Base-by-base conservation (phyloP, 2,329 filamentous ascomycete genomes). In the Pestalotiopsis sp. region DNA sequence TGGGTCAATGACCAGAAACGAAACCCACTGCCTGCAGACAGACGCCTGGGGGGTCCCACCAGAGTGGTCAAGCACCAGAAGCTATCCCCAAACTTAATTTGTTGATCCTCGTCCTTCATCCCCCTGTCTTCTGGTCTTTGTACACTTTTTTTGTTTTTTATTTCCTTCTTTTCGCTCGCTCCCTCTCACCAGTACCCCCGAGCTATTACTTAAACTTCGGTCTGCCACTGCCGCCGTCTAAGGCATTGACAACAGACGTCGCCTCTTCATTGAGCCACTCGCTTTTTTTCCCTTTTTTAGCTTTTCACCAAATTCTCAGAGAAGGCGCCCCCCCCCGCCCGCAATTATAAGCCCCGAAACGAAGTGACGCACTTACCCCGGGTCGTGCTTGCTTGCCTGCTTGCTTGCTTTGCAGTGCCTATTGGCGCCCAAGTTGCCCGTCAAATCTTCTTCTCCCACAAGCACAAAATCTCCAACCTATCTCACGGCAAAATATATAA, bases 131-230 rank as follows among this genome's bases (percentile, higher is more conserved):
- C n/a, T 52, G 17, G n/a, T 52, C 44, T 52, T n/a, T 52, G 44
- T 52, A 52, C 44, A 52, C 17, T n/a, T 52, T 52, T 52, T 52
- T 52, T 52, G 9, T 30, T 30, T 30, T 35, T 35, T 35, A 35
- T n/a, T 52, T 52, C 44, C 44, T 52, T n/a, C 44, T 52, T 60
- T 39, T 39, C 17, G n/a, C 35, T n/a, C 17, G 1, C 26, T 17
- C 58, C 24, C 22, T 22, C 22, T 58, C 26, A 26, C 3, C 55
- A 22, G 56, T 58, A 17, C 24, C 26, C 22, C 58, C 24, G 13
- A 20, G 58, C 30, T 39, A 61, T 61, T 61, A 61, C 58, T 61
- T 61, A 61, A 61, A 39, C 24, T 39, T 61, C 30, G 58, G 56
- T 14, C 24, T 59, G 22, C 30, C 24, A 61, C 58, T 61, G 58